Conservation (phyloP, 305 asterid genomes). For the Fraxinus floribunda region DNA sequence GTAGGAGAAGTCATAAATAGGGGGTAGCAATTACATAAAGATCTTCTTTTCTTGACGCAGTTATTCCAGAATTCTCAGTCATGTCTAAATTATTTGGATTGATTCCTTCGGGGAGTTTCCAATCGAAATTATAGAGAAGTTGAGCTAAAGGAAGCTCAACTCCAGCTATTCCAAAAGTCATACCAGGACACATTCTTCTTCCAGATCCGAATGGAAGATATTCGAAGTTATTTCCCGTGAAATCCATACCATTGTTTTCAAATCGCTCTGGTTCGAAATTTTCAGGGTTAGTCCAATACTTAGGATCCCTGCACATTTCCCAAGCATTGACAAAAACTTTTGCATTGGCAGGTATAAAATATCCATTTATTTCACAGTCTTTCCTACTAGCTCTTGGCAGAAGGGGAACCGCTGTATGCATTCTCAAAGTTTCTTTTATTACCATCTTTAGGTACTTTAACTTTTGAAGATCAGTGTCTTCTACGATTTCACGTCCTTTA, state of each 20-base stretch:
- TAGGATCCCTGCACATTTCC: slow-evolving; percentile 1
- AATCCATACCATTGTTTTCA: slow-evolving; percentile 15
- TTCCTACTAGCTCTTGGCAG: slow-evolving; percentile 21
- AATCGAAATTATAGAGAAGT: not conserved
- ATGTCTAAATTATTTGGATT: not conserved
- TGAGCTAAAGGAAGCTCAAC: not conserved
- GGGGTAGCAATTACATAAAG: not conserved
- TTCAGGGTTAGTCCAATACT: slow-evolving; percentile 10
- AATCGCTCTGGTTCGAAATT: slow-evolving; percentile 31
- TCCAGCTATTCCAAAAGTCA: slow-evolving; percentile 14
- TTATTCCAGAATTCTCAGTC: not conserved
- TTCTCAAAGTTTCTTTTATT: slow-evolving; percentile 27
- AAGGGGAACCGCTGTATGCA: slow-evolving; percentile 30
- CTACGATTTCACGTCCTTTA: slow-evolving; percentile 11
- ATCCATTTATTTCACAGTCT: slow-evolving; percentile 18
- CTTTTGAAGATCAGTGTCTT: slow-evolving; percentile 24
- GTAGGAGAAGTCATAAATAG: too few species aligned
- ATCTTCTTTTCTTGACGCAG: not conserved
- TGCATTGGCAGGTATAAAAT: slow-evolving; percentile 19
- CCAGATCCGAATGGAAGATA: slow-evolving; percentile 19
- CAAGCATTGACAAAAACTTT: slow-evolving; percentile 29
- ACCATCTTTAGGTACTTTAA: slow-evolving; percentile 23
- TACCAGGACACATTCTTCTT: slow-evolving; percentile 33
- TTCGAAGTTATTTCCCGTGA: slow-evolving; percentile 13
- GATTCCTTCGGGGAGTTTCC: not conserved